phyloP scores from a whole-genome alignment of 139 green algal species.

The Chloropicon primus region DNA sequence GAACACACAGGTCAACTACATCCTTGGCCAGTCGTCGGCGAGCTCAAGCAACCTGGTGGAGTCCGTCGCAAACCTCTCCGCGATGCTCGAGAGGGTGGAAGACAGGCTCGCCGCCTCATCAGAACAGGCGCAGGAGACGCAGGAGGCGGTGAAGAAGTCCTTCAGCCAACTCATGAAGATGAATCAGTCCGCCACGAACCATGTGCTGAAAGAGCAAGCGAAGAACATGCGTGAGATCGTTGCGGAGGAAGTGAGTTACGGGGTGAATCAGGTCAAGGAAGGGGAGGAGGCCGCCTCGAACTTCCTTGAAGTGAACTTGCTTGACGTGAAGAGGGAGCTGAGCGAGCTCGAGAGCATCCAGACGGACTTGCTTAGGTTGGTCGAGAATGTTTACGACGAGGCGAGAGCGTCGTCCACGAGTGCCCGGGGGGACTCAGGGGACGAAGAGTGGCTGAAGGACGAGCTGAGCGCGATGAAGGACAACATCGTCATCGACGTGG shows the following conservation, averaged over 20 bases:
- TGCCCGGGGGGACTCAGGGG: too few species aligned
- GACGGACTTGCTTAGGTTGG: background rate
- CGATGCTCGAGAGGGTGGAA: background rate
- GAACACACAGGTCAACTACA: background rate
- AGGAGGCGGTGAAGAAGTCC: background rate
- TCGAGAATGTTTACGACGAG: background rate
- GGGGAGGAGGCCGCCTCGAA: background rate
- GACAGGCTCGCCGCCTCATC: background rate
- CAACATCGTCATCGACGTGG: background rate
- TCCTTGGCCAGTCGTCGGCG: background rate
- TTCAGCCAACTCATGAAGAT: background rate
- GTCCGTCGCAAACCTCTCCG: background rate
- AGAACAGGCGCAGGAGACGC: background rate
- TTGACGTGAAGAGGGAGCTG: background rate
- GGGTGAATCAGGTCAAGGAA: background rate
- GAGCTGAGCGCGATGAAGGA: background rate
- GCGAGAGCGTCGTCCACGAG: too few species aligned
- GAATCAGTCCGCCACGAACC: background rate
- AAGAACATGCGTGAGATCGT: background rate
- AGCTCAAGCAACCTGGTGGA: background rate
- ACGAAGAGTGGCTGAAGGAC: background rate
- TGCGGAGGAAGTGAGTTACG: background rate
- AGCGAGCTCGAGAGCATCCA: background rate
- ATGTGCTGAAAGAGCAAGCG: background rate
- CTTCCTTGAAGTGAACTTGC: background rate